A percentile compares a stretch with the other conserved stretches of the same genome.
phyloP scores from a whole-genome alignment of 2,329 filamentous ascomycete genomes.

The Phyllosticta citrichinensis region DNA sequence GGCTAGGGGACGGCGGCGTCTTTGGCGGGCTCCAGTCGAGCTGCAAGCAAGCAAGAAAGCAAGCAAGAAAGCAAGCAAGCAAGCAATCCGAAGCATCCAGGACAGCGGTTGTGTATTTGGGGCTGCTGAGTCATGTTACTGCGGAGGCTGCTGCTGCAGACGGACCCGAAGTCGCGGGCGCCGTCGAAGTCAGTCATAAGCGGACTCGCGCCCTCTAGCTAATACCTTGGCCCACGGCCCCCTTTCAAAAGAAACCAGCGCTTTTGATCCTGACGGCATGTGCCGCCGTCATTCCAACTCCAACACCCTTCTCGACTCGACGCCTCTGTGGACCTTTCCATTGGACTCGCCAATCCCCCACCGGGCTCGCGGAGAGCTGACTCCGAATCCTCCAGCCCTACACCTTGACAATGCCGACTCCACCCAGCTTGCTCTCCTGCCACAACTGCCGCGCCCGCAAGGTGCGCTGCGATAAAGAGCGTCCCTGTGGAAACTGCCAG shows the following conservation, averaged over 20 bases:
- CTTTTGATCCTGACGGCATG: background rate
- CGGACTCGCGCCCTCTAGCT: background rate
- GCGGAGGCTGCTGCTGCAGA: background rate
- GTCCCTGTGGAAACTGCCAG: conserved; percentile 1
- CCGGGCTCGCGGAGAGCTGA: background rate
- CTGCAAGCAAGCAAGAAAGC: no score
- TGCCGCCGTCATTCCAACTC: background rate
- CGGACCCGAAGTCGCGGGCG: background rate
- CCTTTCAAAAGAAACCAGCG: background rate
- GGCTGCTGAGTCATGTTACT: background rate
- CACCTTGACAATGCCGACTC: background rate
- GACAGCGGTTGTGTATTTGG: no score
- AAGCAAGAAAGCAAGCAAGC: no score
- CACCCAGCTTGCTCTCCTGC: background rate
- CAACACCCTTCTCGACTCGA: background rate
- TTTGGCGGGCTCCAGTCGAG: background rate
- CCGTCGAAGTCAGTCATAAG: background rate
- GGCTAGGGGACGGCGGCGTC: no score
- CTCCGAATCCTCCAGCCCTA: background rate
- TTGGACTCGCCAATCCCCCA: background rate
- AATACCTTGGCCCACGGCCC: background rate
- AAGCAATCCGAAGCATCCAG: no score
- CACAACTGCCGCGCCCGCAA: background rate
- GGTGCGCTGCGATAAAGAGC: conserved; percentile 8
- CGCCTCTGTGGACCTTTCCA: background rate